phyloP scores from a whole-genome alignment of 1,139 yeast species.

The Sugiyamaella grinbergsii region DNA sequence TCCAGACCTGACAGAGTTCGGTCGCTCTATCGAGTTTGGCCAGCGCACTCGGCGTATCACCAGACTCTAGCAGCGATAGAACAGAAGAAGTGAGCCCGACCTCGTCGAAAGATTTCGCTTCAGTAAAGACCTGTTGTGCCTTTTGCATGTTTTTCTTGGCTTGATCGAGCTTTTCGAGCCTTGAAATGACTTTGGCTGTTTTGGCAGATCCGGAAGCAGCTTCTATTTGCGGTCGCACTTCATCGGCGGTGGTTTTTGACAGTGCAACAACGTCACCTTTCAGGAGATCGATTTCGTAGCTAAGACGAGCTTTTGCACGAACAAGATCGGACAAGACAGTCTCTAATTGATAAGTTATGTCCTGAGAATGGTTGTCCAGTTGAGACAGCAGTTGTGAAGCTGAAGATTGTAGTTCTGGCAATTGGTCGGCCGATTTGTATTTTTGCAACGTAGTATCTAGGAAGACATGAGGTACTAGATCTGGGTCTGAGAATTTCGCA shows the following conservation, averaged over 20 bases:
- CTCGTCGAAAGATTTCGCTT: conserved; percentile 37
- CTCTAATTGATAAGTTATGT: conserved; percentile 39
- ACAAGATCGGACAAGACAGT: conserved; percentile 35
- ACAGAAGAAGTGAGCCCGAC: conserved; percentile 29
- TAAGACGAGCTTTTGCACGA: conserved; percentile 38
- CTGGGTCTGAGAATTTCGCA: conserved; percentile 36
- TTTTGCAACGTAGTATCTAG: conserved; percentile 36
- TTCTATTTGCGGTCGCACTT: conserved; percentile 27
- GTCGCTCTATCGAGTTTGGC: conserved; percentile 30
- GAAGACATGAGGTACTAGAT: conserved; percentile 39
- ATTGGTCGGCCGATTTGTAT: conserved; percentile 28
- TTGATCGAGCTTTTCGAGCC: conserved; percentile 36
- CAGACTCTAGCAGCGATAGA: conserved; percentile 27
- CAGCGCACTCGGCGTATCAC: conserved; percentile 32
- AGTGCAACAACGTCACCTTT: conserved; percentile 39
- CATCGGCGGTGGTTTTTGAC: conserved; percentile 32
- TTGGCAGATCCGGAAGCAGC: conserved; percentile 27
- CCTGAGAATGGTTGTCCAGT: conserved; percentile 41
- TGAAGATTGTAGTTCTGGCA: conserved; percentile 38
- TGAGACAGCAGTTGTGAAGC: conserved; percentile 41
- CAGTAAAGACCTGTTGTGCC: conserved; percentile 37
- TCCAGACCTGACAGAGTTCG: conserved; percentile 37
- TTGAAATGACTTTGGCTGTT: conserved; percentile 26
- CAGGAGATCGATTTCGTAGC: conserved; percentile 42
- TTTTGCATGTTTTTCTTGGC: conserved; percentile 36